These are phyloP conservation scores for Conticribra guillardii DNA, from an alignment of 108 stramenopile genomes.

Conservation along the genomic window DNA sequence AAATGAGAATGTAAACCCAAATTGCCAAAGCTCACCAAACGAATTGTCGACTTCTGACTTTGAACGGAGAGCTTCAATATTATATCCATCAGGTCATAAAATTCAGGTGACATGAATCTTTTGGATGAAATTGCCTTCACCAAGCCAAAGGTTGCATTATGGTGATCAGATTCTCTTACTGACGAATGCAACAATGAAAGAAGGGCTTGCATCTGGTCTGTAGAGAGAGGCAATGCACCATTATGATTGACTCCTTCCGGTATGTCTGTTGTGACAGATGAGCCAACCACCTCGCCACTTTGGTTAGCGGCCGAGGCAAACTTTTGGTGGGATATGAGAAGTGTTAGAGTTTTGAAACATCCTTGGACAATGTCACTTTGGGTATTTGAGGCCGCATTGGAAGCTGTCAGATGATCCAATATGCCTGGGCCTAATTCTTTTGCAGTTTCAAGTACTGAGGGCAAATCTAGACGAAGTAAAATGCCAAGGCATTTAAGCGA, in stretches of 20 bases:
- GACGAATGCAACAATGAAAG: conserved; percentile 65
- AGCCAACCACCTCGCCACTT: no score
- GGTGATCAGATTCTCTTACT: conserved; percentile 73
- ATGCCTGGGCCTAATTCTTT: conserved; percentile 73
- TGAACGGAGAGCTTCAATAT: conserved; percentile 78
- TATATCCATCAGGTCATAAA: conserved; percentile 89
- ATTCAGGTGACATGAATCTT: conserved; percentile 74
- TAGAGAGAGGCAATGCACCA: conserved; percentile 52
- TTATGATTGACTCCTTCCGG: conserved; percentile 16
- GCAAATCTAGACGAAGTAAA: conserved; percentile 78
- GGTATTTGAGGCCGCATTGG: conserved; percentile 61
- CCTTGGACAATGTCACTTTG: conserved; percentile 88
- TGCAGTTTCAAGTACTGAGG: conserved; percentile 67
- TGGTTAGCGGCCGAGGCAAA: conserved; percentile 11
- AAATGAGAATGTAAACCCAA: not conserved
- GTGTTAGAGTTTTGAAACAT: conserved; percentile 86
- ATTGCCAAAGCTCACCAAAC: conserved; percentile 72
- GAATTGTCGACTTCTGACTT: conserved; percentile 74
- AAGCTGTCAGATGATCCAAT: conserved; percentile 68
- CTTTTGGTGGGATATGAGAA: conserved; percentile 62
- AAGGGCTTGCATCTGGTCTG: conserved; percentile 84
- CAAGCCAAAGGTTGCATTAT: conserved; percentile 80
- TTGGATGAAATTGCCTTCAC: conserved; percentile 71
- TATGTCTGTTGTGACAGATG: not conserved
- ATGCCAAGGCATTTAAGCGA: conserved; percentile 81